Percentiles rank a stretch among this genome's conserved stretches.
These are phyloP conservation scores for Immersiella caudata DNA, from an alignment of 495 filamentous ascomycete genomes.

Conservation along the genomic window DNA sequence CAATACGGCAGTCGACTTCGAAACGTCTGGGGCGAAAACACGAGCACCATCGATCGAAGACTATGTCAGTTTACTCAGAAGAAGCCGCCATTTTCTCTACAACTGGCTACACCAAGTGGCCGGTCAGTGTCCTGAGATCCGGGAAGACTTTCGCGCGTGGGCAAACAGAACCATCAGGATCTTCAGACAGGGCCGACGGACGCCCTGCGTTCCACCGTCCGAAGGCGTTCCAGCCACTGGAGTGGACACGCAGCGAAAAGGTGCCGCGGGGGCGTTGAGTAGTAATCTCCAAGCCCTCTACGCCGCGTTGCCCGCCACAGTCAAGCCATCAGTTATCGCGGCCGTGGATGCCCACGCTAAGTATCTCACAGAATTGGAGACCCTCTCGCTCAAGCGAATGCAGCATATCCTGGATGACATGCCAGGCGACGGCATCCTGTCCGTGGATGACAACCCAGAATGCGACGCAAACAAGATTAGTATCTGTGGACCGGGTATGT, in stretches of 20 bases:
- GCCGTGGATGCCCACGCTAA: conserved; percentile 55
- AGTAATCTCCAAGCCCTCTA: conserved; percentile 50
- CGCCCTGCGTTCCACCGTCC: not conserved
- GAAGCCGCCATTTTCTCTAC: conserved; percentile 57
- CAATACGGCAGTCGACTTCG: conserved; percentile 21
- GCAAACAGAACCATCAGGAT: conserved; percentile 38
- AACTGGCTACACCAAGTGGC: conserved; percentile 64
- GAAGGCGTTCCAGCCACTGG: not conserved
- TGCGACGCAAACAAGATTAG: conserved; percentile 11
- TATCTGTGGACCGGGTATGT: conserved; percentile 62
- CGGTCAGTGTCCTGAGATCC: conserved; percentile 62
- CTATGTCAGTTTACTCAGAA: conserved; percentile 58
- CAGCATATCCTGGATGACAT: conserved; percentile 46
- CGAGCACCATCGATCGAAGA: conserved; percentile 60
- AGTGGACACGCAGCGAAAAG: not conserved
- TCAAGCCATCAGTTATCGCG: conserved; percentile 38
- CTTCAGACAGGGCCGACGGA: conserved; percentile 27
- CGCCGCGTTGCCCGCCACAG: conserved; percentile 41
- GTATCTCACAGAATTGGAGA: conserved; percentile 55
- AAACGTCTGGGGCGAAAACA: conserved; percentile 7
- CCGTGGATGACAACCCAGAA: not conserved
- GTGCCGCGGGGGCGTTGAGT: conserved; percentile 50
- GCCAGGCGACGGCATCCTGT: not conserved
- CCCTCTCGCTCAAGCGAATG: conserved; percentile 52
- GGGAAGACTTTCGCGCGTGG: conserved; percentile 49